These are phyloP conservation scores for Ophiosphaerella narmari DNA, from an alignment of 2,329 filamentous ascomycete genomes.

Conservation along the genomic window DNA sequence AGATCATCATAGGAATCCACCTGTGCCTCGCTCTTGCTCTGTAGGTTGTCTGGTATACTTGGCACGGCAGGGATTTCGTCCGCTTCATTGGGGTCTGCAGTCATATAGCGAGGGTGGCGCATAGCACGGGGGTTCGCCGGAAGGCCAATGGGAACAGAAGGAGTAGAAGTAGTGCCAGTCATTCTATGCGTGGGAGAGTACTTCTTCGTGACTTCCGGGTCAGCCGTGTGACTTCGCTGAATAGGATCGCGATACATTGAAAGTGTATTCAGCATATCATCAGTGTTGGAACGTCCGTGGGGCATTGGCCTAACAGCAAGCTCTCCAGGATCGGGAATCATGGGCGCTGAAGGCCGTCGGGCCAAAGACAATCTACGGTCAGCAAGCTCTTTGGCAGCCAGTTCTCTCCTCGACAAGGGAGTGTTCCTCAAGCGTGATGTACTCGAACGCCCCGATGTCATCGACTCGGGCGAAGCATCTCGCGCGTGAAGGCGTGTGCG, in stretches of 20 bases:
- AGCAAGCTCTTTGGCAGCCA: slow-evolving; percentile 78
- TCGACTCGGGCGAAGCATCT: slow-evolving; percentile 42
- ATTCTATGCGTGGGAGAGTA: slow-evolving; percentile 42
- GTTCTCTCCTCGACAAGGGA: slow-evolving; percentile 49
- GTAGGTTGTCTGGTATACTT: slow-evolving; percentile 58
- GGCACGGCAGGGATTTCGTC: slow-evolving; percentile 60
- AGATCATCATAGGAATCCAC: slow-evolving; percentile 47
- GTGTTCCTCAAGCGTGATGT: slow-evolving; percentile 27
- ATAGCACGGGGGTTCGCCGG: slow-evolving; percentile 91
- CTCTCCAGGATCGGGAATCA: slow-evolving; percentile 75
- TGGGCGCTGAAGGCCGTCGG: slow-evolving; percentile 75
- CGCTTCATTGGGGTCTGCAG: slow-evolving; percentile 58
- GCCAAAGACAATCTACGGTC: slow-evolving; percentile 80
- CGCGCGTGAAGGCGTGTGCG: slow-evolving; percentile 42
- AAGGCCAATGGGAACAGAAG: slow-evolving; percentile 70
- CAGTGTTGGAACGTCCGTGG: slow-evolving; percentile 43
- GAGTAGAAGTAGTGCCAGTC: slow-evolving; percentile 50
- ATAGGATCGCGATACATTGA: slow-evolving; percentile 44
- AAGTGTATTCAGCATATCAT: slow-evolving; percentile 48
- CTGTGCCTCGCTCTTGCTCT: slow-evolving; percentile 25
- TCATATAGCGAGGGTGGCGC: slow-evolving; percentile 74
- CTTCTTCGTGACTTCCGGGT: slow-evolving; percentile 56
- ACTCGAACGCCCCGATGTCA: slow-evolving; percentile 39
- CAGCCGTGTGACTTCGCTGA: slow-evolving; percentile 68
- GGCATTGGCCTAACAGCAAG: slow-evolving; percentile 41